These are phyloP conservation scores for Amanita polypyramis DNA, from an alignment of 768 basidiomycete genomes.

Conservation along the genomic window DNA sequence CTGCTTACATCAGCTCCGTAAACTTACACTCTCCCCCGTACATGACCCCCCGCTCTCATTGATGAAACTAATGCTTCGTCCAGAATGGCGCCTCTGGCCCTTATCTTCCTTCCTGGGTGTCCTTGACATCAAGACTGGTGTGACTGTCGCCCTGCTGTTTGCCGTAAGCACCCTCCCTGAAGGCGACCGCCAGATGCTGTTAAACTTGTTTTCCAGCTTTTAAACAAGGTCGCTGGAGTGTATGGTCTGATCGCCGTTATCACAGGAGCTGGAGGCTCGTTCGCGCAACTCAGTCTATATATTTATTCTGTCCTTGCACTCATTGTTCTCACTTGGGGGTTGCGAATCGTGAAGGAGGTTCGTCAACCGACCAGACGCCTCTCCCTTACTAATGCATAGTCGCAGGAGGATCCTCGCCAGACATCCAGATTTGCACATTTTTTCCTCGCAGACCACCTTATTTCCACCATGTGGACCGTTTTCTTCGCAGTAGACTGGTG, in stretches of 20 bases:
- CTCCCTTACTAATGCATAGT: constrained; percentile 7
- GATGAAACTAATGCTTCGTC: constrained; percentile 77
- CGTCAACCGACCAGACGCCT: constrained; percentile 18
- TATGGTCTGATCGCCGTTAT: constrained; percentile 91
- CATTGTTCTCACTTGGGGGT: constrained; percentile 74
- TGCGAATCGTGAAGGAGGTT: constrained; percentile 79
- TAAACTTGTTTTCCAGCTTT: constrained; percentile 34
- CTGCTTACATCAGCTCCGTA: constrained; percentile 20
- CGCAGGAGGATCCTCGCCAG: constrained; percentile 80
- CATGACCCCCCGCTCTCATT: constrained; percentile 10
- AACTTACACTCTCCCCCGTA: constrained; percentile 15
- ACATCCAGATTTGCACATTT: constrained; percentile 86
- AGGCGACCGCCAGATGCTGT: background rate
- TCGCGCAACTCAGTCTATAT: constrained; percentile 87
- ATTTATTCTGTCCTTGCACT: constrained; percentile 84
- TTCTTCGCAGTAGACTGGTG: constrained; percentile 91
- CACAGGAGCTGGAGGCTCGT: constrained; percentile 87
- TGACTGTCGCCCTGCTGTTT: constrained; percentile 80
- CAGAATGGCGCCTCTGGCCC: constrained; percentile 78
- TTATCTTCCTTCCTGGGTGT: constrained; percentile 75
- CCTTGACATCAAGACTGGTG: constrained; percentile 91
- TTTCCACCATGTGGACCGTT: constrained; percentile 86
- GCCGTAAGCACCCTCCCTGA: constrained; percentile 43
- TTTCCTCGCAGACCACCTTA: constrained; percentile 84
- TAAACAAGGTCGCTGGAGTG: constrained; percentile 97